These are phyloP conservation scores for Fragaria ananassa DNA, from an alignment of 306 rosid species.

Conservation along the genomic window DNA sequence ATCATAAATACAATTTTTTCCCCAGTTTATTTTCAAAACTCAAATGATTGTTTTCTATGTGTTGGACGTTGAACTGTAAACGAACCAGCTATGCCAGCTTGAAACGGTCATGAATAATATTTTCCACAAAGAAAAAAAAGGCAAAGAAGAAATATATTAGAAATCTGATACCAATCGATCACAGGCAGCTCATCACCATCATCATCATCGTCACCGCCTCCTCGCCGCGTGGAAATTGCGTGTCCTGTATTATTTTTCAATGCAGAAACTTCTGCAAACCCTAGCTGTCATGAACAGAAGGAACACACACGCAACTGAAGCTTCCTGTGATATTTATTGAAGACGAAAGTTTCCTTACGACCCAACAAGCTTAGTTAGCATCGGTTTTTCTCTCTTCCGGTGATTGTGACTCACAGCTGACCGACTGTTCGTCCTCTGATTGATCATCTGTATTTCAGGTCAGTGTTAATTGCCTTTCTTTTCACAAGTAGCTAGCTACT, in stretches of 20 bases:
- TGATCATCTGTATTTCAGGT: neutral
- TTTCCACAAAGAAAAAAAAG: neutral
- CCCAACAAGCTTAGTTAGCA: neutral
- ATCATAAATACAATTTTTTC: neutral
- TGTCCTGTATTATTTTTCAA: neutral
- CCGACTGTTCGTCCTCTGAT: neutral
- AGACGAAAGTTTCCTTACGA: neutral
- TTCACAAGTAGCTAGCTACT: neutral
- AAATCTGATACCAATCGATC: neutral
- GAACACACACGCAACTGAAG: neutral
- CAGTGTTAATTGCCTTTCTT: neutral
- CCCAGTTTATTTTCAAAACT: neutral
- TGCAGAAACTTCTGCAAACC: slow-evolving; percentile 9
- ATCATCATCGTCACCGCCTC: neutral
- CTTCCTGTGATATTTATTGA: neutral
- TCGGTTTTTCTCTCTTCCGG: neutral
- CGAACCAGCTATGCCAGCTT: slow-evolving; percentile 3
- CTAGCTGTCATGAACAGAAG: neutral
- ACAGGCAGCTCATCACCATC: neutral
- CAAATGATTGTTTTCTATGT: neutral
- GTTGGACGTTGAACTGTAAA: neutral
- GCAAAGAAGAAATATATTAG: neutral
- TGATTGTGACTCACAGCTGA: neutral
- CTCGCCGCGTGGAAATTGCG: slow-evolving; percentile 1
- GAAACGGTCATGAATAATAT: neutral